Evolutionary conservation across 495 filamentous ascomycete species (phyloP), one percentile per base, ranked within the genome.

Genomic region (Hypoxylon lienhwacheense): DNA sequence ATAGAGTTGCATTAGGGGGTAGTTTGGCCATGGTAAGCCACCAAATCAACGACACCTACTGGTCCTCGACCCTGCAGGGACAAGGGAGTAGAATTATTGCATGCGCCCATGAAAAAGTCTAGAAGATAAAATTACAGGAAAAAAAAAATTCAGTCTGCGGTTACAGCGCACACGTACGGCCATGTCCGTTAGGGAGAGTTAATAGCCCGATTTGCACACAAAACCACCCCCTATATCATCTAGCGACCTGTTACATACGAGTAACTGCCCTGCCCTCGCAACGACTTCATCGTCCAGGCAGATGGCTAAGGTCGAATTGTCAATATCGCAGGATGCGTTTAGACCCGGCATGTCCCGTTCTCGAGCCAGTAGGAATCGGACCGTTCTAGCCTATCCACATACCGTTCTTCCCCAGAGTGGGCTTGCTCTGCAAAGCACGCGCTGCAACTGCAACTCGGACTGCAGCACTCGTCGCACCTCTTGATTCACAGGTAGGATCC

Each of bases 361-460:
- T 51, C 14, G 48, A 61, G 57, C 56, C 56, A 60, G 49, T 60
- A 61, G 58, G 58, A 61, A 55, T 61, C 58, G 52, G 58, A 61
- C 58, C 58, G 58, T 52, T 50, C 47, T 52, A 47, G 25, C 42
- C 57, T 61, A 55, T 55, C 58, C 58, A 55, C 57, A 55, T 55
- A 51, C 57, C 51, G 47, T 54, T 51, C 39, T 53, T 52, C 58
- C 58, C 58, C 58, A 61, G 58, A 61, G 47, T 52, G 50, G 25
- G 40, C 51, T 40, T 46, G 34, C 39, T 44, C 57, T 61, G 57
- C 57, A 61, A 55, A 61, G 58, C 58, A 61, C 58, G 35, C 52
- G 51, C 52, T 55, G 52, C 52, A 19, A 55, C 51, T 61, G 58
- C 52, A 43, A 55, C 58, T 55, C 35, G 40, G 56, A 41, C 49